Percentiles rank a stretch among this genome's conserved stretches.
Conservation (phyloP, 805 yeast species). For the Alloascoidea africana region DNA sequence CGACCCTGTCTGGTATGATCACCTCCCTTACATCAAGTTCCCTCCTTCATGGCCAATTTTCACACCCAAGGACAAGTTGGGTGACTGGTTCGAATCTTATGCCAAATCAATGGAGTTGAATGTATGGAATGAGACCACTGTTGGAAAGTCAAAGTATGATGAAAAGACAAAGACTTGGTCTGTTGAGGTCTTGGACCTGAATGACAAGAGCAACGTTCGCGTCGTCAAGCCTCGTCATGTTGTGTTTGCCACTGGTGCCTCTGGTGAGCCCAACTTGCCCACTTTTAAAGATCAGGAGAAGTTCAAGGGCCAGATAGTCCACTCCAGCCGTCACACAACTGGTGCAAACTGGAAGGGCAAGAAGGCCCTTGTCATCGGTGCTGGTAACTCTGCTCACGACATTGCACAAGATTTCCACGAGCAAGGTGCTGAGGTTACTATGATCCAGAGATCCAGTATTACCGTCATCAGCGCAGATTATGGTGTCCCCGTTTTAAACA, state of each 20-base stretch:
- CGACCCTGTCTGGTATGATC: constrained; percentile 29
- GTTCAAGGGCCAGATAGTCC: constrained; percentile 24
- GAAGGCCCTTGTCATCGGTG: constrained; percentile 28
- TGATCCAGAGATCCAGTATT: constrained; percentile 30
- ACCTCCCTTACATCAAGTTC: constrained; percentile 23
- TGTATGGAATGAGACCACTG: constrained; percentile 20
- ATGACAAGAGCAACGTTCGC: constrained; percentile 4
- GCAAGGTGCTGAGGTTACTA: constrained; percentile 27
- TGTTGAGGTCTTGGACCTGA: constrained; percentile 17
- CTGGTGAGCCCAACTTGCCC: constrained; percentile 30
- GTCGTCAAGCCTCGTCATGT: constrained; percentile 21
- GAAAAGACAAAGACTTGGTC: constrained; percentile 18
- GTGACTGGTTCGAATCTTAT: constrained; percentile 26
- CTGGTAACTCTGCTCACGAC: constrained; percentile 31
- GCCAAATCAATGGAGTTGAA: constrained; percentile 25
- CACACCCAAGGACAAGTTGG: constrained; percentile 29
- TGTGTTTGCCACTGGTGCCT: constrained; percentile 29
- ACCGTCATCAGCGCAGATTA: constrained; percentile 23
- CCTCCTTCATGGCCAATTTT: constrained; percentile 27
- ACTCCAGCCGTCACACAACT: constrained; percentile 26
- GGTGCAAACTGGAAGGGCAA: constrained; percentile 26
- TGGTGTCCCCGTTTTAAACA: constrained; percentile 17
- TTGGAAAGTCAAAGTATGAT: constrained; percentile 18
- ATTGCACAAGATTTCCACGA: constrained; percentile 29
- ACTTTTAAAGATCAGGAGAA: constrained; percentile 21